Conservation (phyloP, 2,329 filamentous ascomycete species). For the Scedosporium boydii region DNA sequence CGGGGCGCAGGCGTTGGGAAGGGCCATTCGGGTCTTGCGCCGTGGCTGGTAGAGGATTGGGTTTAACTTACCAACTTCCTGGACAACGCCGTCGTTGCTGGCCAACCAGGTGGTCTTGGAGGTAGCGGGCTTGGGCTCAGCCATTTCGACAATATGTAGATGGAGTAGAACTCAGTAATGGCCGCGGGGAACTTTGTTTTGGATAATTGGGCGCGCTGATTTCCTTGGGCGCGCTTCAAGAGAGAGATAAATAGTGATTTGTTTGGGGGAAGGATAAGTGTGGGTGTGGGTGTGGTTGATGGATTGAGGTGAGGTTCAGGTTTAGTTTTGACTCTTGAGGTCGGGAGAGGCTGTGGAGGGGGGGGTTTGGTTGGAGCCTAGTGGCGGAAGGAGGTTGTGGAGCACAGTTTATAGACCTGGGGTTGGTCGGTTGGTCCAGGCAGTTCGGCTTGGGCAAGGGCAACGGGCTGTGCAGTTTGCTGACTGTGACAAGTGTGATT, state of each 20-base stretch:
- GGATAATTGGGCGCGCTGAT: not conserved
- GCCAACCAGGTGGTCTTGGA: slow-evolving; percentile 34
- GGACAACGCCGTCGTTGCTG: slow-evolving; percentile 40
- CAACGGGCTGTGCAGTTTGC: no score
- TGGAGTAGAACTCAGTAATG: not conserved
- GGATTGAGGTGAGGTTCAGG: not conserved
- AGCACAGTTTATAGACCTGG: not conserved
- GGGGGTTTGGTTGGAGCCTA: not conserved
- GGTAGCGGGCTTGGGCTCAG: slow-evolving; percentile 19
- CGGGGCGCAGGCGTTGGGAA: no score
- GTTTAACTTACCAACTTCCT: slow-evolving; percentile 35
- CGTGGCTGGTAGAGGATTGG: no score
- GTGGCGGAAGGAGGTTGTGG: not conserved
- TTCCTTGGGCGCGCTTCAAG: no score
- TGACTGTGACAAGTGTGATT: no score
- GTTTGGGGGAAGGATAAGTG: not conserved
- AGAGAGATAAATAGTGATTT: not conserved
- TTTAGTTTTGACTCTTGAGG: not conserved
- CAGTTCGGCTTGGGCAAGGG: no score
- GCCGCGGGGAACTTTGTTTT: not conserved
- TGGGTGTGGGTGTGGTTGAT: not conserved
- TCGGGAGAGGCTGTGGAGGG: not conserved
- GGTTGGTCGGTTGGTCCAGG: not conserved
- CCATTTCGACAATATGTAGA: slow-evolving; percentile 20
- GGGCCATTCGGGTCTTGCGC: no score